Percentiles rank a stretch among this genome's conserved stretches.
Conservation (phyloP, 2,329 filamentous ascomycete genomes). For the Diaporthe sp. region DNA sequence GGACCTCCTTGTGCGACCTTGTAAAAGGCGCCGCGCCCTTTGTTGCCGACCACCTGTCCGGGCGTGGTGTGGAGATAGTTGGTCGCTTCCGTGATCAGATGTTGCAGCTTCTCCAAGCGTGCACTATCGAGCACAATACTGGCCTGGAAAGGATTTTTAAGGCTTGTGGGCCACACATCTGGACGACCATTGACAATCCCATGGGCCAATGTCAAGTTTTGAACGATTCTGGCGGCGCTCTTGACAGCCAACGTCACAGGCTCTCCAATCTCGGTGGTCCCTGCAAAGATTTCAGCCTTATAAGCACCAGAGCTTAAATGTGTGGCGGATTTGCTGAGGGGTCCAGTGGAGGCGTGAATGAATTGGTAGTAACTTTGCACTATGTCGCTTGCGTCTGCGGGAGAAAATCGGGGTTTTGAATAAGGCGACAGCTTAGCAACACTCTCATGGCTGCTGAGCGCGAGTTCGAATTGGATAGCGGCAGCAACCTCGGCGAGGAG, state of each 20-base stretch:
- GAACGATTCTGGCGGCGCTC: not conserved
- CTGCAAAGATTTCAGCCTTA: not conserved
- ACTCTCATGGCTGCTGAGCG: not conserved
- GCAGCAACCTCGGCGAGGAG: conserved; percentile 23
- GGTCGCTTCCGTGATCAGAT: not conserved
- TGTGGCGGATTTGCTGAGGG: not conserved
- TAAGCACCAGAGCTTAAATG: not conserved
- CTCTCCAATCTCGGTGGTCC: not conserved
- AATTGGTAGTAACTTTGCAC: conserved; percentile 23
- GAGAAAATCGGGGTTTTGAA: not conserved
- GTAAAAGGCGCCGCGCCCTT: not conserved
- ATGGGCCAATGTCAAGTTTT: conserved; percentile 3
- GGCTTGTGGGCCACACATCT: not conserved
- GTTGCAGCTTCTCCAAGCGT: not conserved
- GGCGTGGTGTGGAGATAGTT: conserved; percentile 2
- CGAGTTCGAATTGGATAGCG: conserved; percentile 10
- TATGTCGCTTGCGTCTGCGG: not conserved
- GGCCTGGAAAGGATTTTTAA: conserved; percentile 25
- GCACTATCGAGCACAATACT: conserved; percentile 15
- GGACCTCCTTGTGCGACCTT: not conserved
- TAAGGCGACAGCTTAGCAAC: not conserved
- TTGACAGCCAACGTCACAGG: not conserved
- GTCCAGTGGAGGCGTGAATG: not conserved
- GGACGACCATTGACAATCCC: conserved; percentile 13
- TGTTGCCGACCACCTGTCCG: not conserved